Evolutionary conservation across 2,329 filamentous ascomycete genomes (phyloP).

Genomic region (Fusarium beomiforme): DNA sequence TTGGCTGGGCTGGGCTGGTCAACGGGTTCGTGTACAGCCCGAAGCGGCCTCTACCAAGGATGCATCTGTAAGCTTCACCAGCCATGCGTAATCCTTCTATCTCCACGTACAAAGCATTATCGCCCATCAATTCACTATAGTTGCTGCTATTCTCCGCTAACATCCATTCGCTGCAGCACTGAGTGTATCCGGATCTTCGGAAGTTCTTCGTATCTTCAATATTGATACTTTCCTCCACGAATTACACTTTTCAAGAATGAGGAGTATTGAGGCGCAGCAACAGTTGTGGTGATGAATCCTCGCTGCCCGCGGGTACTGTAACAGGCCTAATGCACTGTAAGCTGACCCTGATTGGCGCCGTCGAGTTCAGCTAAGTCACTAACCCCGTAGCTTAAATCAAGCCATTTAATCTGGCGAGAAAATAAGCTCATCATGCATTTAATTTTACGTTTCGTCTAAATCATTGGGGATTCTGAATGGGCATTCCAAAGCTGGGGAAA

Average conservation of each 20-base stretch:
- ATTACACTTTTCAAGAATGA: neutral
- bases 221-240: neutral
- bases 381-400: conserved; percentile 26
- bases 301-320: neutral
- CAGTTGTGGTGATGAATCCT: conserved; percentile 4
- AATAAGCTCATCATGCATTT: conserved; percentile 19
- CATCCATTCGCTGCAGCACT: neutral
- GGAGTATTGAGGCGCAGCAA: conserved; percentile 27
- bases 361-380: conserved; percentile 10
- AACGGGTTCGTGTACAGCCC: conserved; percentile 25
- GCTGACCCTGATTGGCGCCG: conserved; percentile 14
- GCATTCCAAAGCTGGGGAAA: conserved; percentile 16
- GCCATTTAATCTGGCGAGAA: conserved; percentile 3
- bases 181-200: neutral
- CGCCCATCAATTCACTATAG: neutral
- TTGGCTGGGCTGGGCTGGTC: conserved; percentile 10
- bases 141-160: neutral
- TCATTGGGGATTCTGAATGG: neutral
- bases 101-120: neutral
- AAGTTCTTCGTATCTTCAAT: neutral
- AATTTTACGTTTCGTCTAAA: conserved; percentile 3
- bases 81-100: neutral
- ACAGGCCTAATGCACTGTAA: conserved; percentile 2
- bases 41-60: conserved; percentile 5
- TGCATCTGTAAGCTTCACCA: conserved; percentile 1